phyloP scores from a whole-genome alignment of 2,329 filamentous ascomycete species.

The Ambrosiella beaveri region DNA sequence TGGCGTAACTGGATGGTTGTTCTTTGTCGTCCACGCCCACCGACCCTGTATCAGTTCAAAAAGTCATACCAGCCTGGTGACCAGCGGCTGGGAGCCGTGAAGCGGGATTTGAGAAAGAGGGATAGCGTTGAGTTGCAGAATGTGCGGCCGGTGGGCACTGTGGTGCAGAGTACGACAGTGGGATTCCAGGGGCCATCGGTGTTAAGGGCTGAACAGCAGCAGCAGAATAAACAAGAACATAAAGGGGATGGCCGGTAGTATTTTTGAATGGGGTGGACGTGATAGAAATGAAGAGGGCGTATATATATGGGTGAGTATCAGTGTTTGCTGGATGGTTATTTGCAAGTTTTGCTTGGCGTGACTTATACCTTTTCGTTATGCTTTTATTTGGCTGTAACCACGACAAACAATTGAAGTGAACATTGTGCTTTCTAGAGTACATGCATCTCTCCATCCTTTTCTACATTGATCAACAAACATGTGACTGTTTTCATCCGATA shows the following conservation, averaged over 20 bases:
- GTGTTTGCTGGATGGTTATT: not conserved
- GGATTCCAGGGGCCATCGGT: conserved; percentile 39
- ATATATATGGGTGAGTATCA: not conserved
- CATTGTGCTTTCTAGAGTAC: not conserved
- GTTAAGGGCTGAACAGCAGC: conserved; percentile 19
- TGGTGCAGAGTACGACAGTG: conserved; percentile 6
- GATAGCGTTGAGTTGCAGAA: conserved; percentile 54
- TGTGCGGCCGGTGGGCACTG: conserved; percentile 16
- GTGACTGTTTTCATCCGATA: not conserved
- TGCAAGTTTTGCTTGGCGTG: not conserved
- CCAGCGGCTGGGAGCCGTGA: conserved; percentile 52
- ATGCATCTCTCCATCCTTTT: not conserved
- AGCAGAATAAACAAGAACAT: not conserved
- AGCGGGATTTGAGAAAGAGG: conserved; percentile 23
- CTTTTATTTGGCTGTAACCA: not conserved
- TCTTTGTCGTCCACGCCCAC: conserved; percentile 64
- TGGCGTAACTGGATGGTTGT: conserved; percentile 69
- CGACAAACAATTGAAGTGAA: not conserved
- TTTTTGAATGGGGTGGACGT: not conserved
- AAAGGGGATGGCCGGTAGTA: not conserved
- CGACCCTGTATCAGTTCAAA: conserved; percentile 84
- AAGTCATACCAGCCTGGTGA: conserved; percentile 59
- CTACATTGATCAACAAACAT: not conserved
- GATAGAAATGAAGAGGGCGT: not conserved
- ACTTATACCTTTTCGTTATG: not conserved